Percentiles rank a stretch among this genome's conserved stretches.
phyloP scores from a whole-genome alignment of 2,329 filamentous ascomycete genomes.

The Sporothrix mexicana region DNA sequence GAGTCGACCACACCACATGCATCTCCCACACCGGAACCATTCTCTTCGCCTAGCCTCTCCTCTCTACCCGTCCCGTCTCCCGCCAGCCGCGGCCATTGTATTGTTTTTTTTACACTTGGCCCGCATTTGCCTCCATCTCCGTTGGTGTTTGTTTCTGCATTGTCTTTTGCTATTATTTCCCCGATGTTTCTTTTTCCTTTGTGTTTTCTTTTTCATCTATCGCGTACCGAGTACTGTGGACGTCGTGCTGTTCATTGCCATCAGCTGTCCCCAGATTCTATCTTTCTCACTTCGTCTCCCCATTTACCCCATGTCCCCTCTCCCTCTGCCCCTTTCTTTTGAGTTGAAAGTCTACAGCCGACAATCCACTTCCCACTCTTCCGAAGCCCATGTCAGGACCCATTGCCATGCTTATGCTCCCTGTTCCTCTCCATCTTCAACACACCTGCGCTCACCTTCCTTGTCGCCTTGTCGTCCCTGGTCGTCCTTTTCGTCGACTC shows the following conservation, averaged over 20 bases:
- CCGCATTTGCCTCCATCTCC: background rate
- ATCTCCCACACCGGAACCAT: background rate
- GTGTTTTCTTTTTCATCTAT: background rate
- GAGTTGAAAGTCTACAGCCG: no score
- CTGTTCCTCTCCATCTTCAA: background rate
- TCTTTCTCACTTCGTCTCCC: no score
- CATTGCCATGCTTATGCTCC: no score
- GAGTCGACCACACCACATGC: background rate
- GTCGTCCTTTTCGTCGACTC: background rate
- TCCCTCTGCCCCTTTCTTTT: background rate
- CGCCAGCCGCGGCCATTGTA: conserved; percentile 1
- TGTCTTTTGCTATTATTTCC: background rate
- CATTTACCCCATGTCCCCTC: background rate
- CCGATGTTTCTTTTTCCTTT: background rate
- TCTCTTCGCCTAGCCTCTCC: background rate
- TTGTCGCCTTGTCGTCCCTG: no score
- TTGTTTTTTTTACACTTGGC: background rate
- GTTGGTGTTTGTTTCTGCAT: background rate
- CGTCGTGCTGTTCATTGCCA: no score
- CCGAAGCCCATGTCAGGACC: no score
- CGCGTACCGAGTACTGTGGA: no score
- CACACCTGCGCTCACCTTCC: background rate
- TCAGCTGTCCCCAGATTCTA: background rate
- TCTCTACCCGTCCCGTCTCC: background rate
- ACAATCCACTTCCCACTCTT: no score